phyloP scores from a whole-genome alignment of 2,329 filamentous ascomycete species.

The Stagonosporopsis tanaceti region DNA sequence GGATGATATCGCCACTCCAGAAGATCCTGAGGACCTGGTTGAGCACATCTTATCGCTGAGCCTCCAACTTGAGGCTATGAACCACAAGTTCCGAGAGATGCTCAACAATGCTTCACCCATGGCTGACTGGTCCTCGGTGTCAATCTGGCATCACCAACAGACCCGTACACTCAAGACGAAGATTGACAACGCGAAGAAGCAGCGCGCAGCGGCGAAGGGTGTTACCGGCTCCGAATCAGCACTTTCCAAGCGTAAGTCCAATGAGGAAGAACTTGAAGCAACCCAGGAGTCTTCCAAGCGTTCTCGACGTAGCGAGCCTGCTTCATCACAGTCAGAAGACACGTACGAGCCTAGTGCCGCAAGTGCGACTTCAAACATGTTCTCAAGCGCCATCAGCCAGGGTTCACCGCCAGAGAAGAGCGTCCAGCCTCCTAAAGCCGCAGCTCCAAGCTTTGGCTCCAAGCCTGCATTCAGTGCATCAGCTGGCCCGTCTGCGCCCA shows the following conservation, averaged over 20 bases:
- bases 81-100: slow-evolving; percentile 38
- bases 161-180: slow-evolving; percentile 38
- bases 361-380: slow-evolving; percentile 34
- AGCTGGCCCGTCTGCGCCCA: slow-evolving; percentile 15
- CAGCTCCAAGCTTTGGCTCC: slow-evolving; percentile 21
- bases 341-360: slow-evolving; percentile 16
- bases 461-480: slow-evolving; percentile 25
- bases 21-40: slow-evolving; percentile 21
- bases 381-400: slow-evolving; percentile 36
- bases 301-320: slow-evolving; percentile 26
- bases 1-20: slow-evolving; percentile 16
- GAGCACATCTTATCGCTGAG: slow-evolving; percentile 30
- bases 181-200: slow-evolving; percentile 41
- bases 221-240: slow-evolving; percentile 43
- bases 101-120: slow-evolving; percentile 30
- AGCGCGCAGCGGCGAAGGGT: slow-evolving; percentile 38
- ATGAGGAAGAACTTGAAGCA: slow-evolving; percentile 23
- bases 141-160: slow-evolving; percentile 41
- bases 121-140: slow-evolving; percentile 44
- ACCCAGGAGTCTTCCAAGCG: slow-evolving; percentile 36
- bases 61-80: slow-evolving; percentile 37
- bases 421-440: slow-evolving; percentile 20
- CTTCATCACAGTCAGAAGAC: slow-evolving; percentile 34
- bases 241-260: slow-evolving; percentile 45
- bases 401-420: slow-evolving; percentile 24